Conservation (phyloP, 1,284 basidiomycete species). For the Uromyces viciae-fabae region DNA sequence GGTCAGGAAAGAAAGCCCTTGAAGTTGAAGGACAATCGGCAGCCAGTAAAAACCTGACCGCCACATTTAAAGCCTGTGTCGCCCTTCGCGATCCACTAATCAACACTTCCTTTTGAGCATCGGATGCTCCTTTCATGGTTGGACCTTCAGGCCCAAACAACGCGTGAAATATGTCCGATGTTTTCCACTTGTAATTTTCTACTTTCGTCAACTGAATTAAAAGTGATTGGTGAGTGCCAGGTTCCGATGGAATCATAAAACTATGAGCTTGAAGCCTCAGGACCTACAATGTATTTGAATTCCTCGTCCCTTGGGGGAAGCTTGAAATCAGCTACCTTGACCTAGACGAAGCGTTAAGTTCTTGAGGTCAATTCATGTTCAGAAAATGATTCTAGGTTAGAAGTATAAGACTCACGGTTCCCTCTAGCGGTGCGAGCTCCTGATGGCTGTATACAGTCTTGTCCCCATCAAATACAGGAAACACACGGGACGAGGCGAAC, state of each 20-base stretch:
- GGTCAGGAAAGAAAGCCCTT: constrained; percentile 23
- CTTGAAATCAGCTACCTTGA: neutral
- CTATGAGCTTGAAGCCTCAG: neutral
- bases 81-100: neutral
- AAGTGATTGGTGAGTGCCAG: neutral
- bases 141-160: constrained; percentile 22
- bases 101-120: neutral
- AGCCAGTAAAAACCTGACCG: neutral
- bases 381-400: neutral
- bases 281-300: constrained; percentile 31
- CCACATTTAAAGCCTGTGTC: constrained; percentile 23
- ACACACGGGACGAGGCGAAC: neutral
- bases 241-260: neutral
- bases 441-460: constrained; percentile 21
- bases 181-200: neutral
- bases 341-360: neutral
- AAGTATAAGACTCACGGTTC: neutral
- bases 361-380: no score
- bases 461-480: constrained; percentile 30
- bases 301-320: constrained; percentile 4
- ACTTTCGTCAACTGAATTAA: constrained; percentile 5
- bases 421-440: constrained; percentile 12
- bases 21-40: constrained; percentile 6
- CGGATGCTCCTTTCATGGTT: neutral
- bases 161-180: neutral